Conservation (phyloP, 176 grass and related monocot species). For the Paspalum notatum region DNA sequence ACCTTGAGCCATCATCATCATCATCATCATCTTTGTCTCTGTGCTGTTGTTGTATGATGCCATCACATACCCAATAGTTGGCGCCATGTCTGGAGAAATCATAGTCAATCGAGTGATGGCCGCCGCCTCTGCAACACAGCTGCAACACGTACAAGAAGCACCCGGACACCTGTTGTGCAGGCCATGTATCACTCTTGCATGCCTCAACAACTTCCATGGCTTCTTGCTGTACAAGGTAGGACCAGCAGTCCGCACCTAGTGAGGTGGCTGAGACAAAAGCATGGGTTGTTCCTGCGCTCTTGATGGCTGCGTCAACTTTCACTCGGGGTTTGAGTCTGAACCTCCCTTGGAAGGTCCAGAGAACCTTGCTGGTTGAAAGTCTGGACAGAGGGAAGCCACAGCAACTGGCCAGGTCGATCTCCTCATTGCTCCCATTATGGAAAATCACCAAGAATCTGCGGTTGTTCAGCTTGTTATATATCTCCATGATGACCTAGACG, state of each 20-base stretch:
- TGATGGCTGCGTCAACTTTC: not conserved
- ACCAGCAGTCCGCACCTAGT: not conserved
- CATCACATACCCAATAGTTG: not conserved
- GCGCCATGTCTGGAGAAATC: not conserved
- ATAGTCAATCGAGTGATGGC: not conserved
- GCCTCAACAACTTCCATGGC: not conserved
- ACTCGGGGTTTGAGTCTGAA: not conserved
- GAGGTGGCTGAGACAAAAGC: not conserved
- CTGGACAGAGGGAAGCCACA: not conserved
- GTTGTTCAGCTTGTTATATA: not conserved
- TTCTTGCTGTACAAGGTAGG: not conserved
- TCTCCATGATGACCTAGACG: no score
- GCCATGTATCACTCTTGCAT: no score
- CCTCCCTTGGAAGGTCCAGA: conserved; percentile 25
- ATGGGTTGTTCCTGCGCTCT: not conserved
- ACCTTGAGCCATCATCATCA: not conserved
- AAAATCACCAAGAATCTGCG: not conserved
- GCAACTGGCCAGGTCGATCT: not conserved
- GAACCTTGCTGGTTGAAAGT: not conserved
- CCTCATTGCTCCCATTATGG: conserved; percentile 3
- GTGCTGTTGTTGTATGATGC: not conserved
- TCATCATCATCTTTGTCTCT: not conserved
- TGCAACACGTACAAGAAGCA: not conserved
- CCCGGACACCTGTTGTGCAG: not conserved
- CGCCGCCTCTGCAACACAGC: not conserved